Evolutionary conservation across 2,329 filamentous ascomycete genomes (phyloP).

Genomic region (Trichoderma sp.): DNA sequence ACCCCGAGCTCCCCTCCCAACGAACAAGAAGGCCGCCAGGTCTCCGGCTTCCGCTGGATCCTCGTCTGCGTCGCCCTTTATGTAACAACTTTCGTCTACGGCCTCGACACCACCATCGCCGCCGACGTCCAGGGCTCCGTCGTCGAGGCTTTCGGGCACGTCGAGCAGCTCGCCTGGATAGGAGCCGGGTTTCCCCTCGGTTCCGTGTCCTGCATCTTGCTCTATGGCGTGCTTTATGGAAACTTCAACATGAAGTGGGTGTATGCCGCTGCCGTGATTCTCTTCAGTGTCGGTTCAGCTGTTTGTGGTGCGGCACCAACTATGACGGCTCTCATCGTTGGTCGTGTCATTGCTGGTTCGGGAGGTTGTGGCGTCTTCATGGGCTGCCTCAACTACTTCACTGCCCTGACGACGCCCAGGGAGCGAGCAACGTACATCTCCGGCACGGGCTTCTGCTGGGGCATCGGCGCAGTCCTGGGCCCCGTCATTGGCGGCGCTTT

Average conservation of each 20-base stretch:
- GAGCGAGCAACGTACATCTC: constrained; percentile 29
- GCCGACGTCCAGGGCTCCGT: constrained; percentile 47
- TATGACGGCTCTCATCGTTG: constrained; percentile 46
- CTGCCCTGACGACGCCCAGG: constrained; percentile 26
- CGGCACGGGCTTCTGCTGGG: constrained; percentile 21
- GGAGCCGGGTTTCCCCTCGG: constrained; percentile 41
- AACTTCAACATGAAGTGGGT: constrained; percentile 46
- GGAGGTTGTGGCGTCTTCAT: constrained; percentile 42
- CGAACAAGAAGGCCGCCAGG: not conserved
- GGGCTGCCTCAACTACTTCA: constrained; percentile 23
- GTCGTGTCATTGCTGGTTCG: constrained; percentile 41
- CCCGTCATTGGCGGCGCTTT: constrained; percentile 44
- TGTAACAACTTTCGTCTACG: constrained; percentile 13
- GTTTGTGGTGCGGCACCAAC: constrained; percentile 42
- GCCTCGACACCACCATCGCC: constrained; percentile 46
- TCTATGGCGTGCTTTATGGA: constrained; percentile 38
- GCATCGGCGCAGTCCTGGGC: constrained; percentile 34
- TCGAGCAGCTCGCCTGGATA: constrained; percentile 43
- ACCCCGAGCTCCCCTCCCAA: not conserved
- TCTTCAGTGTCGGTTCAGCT: constrained; percentile 31
- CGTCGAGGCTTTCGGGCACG: constrained; percentile 35
- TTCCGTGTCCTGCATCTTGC: constrained; percentile 37
- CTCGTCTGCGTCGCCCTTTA: constrained; percentile 17
- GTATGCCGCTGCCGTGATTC: constrained; percentile 26
- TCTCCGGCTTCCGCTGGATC: constrained; percentile 8